phyloP scores from a whole-genome alignment of 352 stramenopile species.

The Salisapilia sapeloensis region DNA sequence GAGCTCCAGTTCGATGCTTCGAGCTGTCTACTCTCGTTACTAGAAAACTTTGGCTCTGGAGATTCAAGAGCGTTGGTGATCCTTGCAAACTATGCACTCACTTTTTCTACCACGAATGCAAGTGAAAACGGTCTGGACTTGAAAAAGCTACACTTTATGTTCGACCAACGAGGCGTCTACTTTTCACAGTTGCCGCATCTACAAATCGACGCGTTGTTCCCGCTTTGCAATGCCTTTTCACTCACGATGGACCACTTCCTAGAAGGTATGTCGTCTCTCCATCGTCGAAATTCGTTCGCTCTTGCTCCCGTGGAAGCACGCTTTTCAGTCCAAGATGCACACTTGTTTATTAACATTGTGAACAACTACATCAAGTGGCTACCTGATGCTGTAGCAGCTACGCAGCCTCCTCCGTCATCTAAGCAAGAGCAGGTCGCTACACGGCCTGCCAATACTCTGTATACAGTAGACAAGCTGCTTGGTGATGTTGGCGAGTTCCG shows the following conservation, averaged over 20 bases:
- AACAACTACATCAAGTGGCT: constrained; percentile 72
- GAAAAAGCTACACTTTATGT: constrained; percentile 65
- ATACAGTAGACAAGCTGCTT: constrained; percentile 59
- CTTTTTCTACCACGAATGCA: constrained; percentile 48
- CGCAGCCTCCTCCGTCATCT: neutral
- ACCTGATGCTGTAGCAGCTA: constrained; percentile 3
- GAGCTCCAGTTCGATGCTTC: constrained; percentile 49
- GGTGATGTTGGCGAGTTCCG: constrained; percentile 71
- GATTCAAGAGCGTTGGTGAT: constrained; percentile 63
- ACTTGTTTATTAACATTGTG: constrained; percentile 68
- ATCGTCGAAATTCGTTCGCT: constrained; percentile 60
- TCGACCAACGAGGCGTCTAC: constrained; percentile 68
- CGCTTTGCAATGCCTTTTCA: constrained; percentile 64
- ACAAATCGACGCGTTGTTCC: constrained; percentile 75
- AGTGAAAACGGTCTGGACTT: constrained; percentile 31
- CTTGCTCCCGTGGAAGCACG: constrained; percentile 65
- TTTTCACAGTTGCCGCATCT: constrained; percentile 75
- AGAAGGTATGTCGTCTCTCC: constrained; percentile 26
- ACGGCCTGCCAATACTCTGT: constrained; percentile 3
- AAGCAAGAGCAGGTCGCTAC: neutral
- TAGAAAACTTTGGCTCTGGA: constrained; percentile 61
- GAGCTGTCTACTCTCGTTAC: constrained; percentile 57
- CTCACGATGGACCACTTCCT: constrained; percentile 73
- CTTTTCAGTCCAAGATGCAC: constrained; percentile 74
- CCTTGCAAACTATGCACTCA: constrained; percentile 41